Conservation (phyloP, 768 basidiomycete species). For the Leccinum truebloodii region DNA sequence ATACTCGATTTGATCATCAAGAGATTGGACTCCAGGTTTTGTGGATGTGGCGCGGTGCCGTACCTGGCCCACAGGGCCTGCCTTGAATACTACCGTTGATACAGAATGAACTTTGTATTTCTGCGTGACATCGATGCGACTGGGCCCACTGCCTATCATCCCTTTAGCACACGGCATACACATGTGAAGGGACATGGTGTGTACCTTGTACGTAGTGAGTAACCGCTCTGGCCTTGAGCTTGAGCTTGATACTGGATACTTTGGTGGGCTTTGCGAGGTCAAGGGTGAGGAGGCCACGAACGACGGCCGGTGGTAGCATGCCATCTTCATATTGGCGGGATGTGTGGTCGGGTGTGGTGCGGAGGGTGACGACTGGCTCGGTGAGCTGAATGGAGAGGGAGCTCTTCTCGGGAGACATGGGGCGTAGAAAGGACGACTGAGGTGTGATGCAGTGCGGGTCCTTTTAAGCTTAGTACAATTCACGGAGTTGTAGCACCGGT, state of each 20-base stretch:
- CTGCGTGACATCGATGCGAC: slow-evolving; percentile 75
- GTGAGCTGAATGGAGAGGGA: slow-evolving; percentile 60
- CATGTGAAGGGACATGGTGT: slow-evolving; percentile 10
- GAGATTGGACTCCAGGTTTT: slow-evolving; percentile 16
- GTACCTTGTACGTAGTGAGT: slow-evolving; percentile 88
- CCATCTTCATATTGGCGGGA: slow-evolving; percentile 26
- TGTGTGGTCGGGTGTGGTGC: slow-evolving; percentile 40
- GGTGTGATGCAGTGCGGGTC: neutral
- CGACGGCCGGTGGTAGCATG: slow-evolving; percentile 58
- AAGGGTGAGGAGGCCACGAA: slow-evolving; percentile 67
- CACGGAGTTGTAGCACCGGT: neutral
- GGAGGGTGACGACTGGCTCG: slow-evolving; percentile 74
- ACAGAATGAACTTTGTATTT: slow-evolving; percentile 74
- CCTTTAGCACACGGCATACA: neutral
- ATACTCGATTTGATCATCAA: slow-evolving; percentile 4
- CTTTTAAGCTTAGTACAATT: slow-evolving; percentile 7
- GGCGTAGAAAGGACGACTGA: neutral
- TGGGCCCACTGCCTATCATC: slow-evolving; percentile 58
- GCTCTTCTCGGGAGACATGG: slow-evolving; percentile 36
- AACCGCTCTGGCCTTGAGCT: slow-evolving; percentile 69
- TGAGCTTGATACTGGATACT: slow-evolving; percentile 83
- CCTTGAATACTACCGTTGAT: slow-evolving; percentile 72
- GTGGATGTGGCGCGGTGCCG: slow-evolving; percentile 16
- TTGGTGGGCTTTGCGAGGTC: slow-evolving; percentile 74
- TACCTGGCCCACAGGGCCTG: slow-evolving; percentile 41